Evolutionary conservation across 768 basidiomycete genomes (phyloP).

Genomic region (Clitopilus hobsonii): DNA sequence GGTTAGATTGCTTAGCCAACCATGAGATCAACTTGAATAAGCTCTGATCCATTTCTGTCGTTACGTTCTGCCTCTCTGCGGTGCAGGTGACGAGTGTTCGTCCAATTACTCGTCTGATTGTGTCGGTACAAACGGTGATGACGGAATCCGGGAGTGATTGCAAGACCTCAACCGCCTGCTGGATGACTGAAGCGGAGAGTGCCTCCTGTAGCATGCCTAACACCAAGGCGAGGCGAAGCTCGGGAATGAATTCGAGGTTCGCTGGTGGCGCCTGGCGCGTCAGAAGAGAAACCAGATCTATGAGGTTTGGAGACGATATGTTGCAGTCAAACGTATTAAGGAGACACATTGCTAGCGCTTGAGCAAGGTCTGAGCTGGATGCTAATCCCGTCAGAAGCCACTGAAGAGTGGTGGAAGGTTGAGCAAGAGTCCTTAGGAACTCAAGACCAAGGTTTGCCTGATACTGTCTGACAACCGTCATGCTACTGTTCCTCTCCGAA

Average conservation of each 20-base stretch:
- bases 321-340: conserved; percentile 35
- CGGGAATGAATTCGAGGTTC: conserved; percentile 18
- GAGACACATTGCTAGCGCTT: conserved; percentile 36
- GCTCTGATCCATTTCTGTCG: conserved; percentile 32
- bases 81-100: conserved; percentile 25
- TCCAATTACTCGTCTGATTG: conserved; percentile 30
- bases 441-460: conserved; percentile 46
- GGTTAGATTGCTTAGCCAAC: conserved; percentile 41
- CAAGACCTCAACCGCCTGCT: conserved; percentile 20
- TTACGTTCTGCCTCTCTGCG: conserved; percentile 27
- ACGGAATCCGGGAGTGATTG: conserved; percentile 15
- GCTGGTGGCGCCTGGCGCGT: conserved; percentile 20
- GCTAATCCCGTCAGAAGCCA: conserved; percentile 43
- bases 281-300: conserved; percentile 30
- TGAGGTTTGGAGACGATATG: conserved; percentile 22
- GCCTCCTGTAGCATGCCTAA: background rate
- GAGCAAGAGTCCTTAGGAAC: conserved; percentile 42
- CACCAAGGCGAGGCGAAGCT: background rate
- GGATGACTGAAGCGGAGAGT: conserved; percentile 7
- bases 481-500: conserved; percentile 20
- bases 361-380: conserved; percentile 37
- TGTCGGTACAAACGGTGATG: conserved; percentile 16
- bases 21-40: conserved; percentile 39
- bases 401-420: conserved; percentile 29
- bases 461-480: conserved; percentile 36